Percentiles rank a stretch among this genome's conserved stretches.
Conservation (phyloP, 2,329 filamentous ascomycete genomes). For the Metarhizium guizhouense region DNA sequence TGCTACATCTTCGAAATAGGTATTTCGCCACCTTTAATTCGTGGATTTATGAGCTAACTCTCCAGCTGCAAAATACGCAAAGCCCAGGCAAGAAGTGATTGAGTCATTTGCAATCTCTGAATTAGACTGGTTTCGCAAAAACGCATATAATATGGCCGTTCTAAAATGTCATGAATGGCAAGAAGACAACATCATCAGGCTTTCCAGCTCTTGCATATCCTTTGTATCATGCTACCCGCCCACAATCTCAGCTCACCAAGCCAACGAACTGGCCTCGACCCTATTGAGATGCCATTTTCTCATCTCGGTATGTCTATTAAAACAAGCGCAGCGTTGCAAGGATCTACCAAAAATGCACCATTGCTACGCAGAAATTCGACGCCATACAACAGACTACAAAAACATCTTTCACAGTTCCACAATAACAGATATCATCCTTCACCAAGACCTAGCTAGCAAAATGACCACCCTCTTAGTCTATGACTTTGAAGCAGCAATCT, state of each 20-base stretch:
- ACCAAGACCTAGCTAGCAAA: slow-evolving; percentile 50
- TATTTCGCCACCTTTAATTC: slow-evolving; percentile 14
- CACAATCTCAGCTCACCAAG: slow-evolving; percentile 28
- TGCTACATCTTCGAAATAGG: slow-evolving; percentile 41
- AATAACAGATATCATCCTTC: slow-evolving; percentile 30
- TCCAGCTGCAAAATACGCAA: slow-evolving; percentile 18
- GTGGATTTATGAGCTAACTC: slow-evolving; percentile 5
- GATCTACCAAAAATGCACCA: slow-evolving; percentile 40
- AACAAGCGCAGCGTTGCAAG: slow-evolving; percentile 8
- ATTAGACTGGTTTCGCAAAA: slow-evolving; percentile 76
- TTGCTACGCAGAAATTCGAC: slow-evolving; percentile 52
- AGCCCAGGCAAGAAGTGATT: slow-evolving; percentile 28
- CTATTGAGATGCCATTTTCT: slow-evolving; percentile 65
- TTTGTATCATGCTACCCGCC: slow-evolving; percentile 43
- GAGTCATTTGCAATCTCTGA: slow-evolving; percentile 54
- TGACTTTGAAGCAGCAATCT: slow-evolving; percentile 68
- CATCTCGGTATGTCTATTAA: slow-evolving; percentile 30
- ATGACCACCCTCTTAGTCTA: slow-evolving; percentile 61
- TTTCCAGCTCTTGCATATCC: slow-evolving; percentile 44
- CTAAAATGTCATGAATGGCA: slow-evolving; percentile 48
- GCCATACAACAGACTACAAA: slow-evolving; percentile 37
- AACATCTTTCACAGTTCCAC: neutral
- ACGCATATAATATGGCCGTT: slow-evolving; percentile 69
- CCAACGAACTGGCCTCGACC: slow-evolving; percentile 46
- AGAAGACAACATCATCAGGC: slow-evolving; percentile 41